Evolutionary conservation across 257 asterid genomes (phyloP), one percentile per base, ranked within the genome.

Genomic region (Gynochthodes officinalis): DNA sequence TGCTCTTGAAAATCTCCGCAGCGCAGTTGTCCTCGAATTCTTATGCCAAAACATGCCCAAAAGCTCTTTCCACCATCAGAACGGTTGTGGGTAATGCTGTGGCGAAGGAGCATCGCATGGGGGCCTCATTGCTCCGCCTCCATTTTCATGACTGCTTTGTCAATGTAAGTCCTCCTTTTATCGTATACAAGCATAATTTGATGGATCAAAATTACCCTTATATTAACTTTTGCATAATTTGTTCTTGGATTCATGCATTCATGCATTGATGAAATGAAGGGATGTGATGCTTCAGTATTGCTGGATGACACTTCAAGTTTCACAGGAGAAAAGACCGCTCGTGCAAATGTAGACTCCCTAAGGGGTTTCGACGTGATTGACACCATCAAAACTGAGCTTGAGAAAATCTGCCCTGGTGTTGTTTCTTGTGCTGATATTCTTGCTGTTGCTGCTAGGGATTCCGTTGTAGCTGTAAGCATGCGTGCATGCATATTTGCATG

Each of bases 71-170:
- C 76, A 85, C 82, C 42, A 84, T 89, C 64, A 81, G 73, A 73
- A 49, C 63, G 5, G 75, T 58, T 0, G 89, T 87, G 27, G 46
- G 53, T 2, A 77, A 40, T 25, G 87, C 88, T 13, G 78, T 87
- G 7, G 52, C 50, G 18, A 84, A 82, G 68, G 96, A 89, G 64
- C 87, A 72, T 23, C 92, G 96, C 75, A 82, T 87, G 85, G 96
- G 84, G 4, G 90, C 92, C 16, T 87, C 90, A 2, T 75, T 89
- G 61, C 90, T 89, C 8, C 95, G 95, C 53, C 92, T 89, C 40
- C 92, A 89, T 76, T 89, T 89, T 48, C 95, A 89, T 11, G 95
- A 89, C 32, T 89, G 95, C 85, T 89, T 86, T 21, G 95, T 89
- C 50, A 85, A 84, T 83, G 91, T 80, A 81, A 32, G 86, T 78